phyloP scores from a whole-genome alignment of 1,139 yeast species.

The Kodamaea plutei region DNA sequence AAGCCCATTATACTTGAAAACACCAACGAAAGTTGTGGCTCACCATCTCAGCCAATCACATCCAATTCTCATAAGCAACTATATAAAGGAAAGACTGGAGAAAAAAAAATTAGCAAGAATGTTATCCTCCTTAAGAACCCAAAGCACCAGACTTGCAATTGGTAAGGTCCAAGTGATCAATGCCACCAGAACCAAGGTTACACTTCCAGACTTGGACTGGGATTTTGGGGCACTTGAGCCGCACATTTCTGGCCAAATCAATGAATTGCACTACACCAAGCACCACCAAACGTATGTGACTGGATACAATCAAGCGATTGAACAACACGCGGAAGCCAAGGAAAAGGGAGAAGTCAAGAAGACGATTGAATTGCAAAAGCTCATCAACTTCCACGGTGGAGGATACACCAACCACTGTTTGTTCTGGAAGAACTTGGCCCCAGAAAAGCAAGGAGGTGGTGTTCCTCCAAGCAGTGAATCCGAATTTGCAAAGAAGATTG shows the following conservation, averaged over 20 bases:
- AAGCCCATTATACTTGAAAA: too few relatives aligned
- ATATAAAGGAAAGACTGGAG: too few relatives aligned
- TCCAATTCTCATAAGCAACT: too few relatives aligned
- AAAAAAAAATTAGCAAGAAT: too few relatives aligned
- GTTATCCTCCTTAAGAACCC: too few relatives aligned
- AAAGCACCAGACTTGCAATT: background rate
- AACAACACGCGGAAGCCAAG: constrained; percentile 71
- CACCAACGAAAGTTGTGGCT: too few relatives aligned
- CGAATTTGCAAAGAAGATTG: constrained; percentile 59
- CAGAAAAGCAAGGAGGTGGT: constrained; percentile 80
- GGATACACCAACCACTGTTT: constrained; percentile 85
- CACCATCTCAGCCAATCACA: too few relatives aligned
- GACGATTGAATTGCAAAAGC: constrained; percentile 69
- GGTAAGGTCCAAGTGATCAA: constrained; percentile 16
- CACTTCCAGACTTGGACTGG: constrained; percentile 83
- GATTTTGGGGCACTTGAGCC: constrained; percentile 91
- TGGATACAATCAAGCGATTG: constrained; percentile 80
- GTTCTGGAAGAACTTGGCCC: constrained; percentile 92
- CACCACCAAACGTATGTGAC: constrained; percentile 95
- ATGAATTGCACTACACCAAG: constrained; percentile 85
- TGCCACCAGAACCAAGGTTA: constrained; percentile 57
- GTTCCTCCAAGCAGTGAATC: constrained; percentile 62
- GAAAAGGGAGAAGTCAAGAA: constrained; percentile 61
- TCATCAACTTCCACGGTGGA: constrained; percentile 92
- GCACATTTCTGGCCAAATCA: constrained; percentile 81